These are phyloP conservation scores for Rhodotorula kratochvilovae DNA, from an alignment of 768 basidiomycete species.

Conservation along the genomic window DNA sequence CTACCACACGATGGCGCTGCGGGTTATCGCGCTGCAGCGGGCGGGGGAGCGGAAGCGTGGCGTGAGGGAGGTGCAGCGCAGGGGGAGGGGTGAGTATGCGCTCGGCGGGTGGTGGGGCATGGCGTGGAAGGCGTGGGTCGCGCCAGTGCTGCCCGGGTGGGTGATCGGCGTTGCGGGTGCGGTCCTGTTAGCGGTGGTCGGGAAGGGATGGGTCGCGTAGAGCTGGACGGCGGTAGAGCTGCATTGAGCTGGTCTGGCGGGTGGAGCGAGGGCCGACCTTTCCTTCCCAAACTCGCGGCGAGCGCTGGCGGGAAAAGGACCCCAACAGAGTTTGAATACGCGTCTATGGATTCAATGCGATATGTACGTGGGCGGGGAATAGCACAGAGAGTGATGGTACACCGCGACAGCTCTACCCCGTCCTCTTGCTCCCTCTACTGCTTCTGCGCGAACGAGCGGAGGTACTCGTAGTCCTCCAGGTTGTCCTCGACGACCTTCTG, in stretches of 20 bases:
- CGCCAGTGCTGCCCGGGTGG: slow-evolving; percentile 1
- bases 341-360: no score
- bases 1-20: slow-evolving; percentile 30
- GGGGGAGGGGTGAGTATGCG: background rate
- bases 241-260: no score
- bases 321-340: no score
- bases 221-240: no score
- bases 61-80: background rate
- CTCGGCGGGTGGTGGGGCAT: slow-evolving; percentile 9
- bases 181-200: background rate
- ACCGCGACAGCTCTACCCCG: no score
- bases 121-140: slow-evolving; percentile 1
- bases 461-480: slow-evolving; percentile 43
- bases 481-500: slow-evolving; percentile 36
- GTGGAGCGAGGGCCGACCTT: no score
- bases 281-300: no score
- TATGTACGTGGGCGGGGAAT: no score
- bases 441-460: slow-evolving; percentile 25
- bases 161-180: background rate
- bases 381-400: no score
- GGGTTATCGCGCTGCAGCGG: slow-evolving; percentile 9
- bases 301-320: no score
- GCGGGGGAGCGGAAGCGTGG: background rate
- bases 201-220: background rate
- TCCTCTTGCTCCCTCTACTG: no score